Evolutionary conservation across 164 flowering plant species (phyloP).

Genomic region (Magnolia changhungtana): DNA sequence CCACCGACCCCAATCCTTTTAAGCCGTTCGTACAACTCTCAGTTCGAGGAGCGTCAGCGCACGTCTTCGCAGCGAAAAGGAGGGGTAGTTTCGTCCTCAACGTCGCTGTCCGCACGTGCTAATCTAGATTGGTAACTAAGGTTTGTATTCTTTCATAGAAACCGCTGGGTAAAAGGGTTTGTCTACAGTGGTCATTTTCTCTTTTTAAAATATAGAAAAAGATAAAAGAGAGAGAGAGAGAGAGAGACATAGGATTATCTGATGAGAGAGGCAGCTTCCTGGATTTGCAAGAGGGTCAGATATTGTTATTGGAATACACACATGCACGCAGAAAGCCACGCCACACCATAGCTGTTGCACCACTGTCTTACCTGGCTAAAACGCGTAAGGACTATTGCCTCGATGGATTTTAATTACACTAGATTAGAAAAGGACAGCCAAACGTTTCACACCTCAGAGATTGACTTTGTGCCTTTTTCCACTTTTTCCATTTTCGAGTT

Average conservation of each 20-base stretch:
- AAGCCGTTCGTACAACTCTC: too few species aligned
- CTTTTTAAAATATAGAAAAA: too few species aligned
- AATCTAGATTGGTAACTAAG: too few species aligned
- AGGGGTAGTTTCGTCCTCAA: too few species aligned
- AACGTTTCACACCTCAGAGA: constrained; percentile 1
- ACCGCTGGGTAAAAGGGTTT: too few species aligned
- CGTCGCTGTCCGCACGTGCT: too few species aligned
- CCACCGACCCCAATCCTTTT: too few species aligned
- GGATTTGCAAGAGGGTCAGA: neutral
- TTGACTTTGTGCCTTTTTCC: neutral
- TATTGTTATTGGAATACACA: constrained; percentile 1
- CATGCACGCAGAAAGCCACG: neutral
- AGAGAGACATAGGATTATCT: constrained; percentile 3
- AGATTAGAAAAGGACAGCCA: neutral
- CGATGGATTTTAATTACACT: neutral
- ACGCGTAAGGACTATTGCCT: constrained; percentile 17
- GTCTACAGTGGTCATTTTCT: too few species aligned
- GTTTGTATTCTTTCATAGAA: too few species aligned
- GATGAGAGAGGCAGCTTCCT: constrained; percentile 7
- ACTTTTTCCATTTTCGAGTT: neutral
- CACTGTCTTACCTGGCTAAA: constrained; percentile 10
- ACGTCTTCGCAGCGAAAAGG: too few species aligned
- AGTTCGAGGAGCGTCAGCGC: too few species aligned
- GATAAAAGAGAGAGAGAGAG: neutral
- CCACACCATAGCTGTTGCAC: constrained; percentile 11